Percentiles rank a stretch among this genome's conserved stretches.
phyloP scores from a whole-genome alignment of 441 rosid species.

The Pelargonium cotyledonis region DNA sequence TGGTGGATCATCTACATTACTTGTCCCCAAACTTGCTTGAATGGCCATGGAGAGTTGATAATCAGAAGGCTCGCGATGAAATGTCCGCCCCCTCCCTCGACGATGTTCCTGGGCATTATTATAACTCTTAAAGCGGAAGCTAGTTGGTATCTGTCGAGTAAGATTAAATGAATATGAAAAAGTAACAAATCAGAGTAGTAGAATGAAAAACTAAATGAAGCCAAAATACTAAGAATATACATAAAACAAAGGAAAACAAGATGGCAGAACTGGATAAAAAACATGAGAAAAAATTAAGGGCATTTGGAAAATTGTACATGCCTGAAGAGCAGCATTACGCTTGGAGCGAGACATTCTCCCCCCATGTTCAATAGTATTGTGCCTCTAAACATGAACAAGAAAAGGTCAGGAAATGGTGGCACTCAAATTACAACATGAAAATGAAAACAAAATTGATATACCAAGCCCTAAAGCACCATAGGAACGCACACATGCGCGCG shows the following conservation, averaged over 20 bases:
- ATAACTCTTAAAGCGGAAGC: conserved; percentile 65
- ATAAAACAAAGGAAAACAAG: too few species aligned
- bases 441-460: conserved; percentile 6
- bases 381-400: conserved; percentile 50
- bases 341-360: conserved; percentile 90
- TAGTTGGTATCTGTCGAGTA: conserved; percentile 66
- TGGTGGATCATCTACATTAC: conserved; percentile 45
- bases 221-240: too few species aligned
- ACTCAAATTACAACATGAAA: neutral
- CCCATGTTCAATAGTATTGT: conserved; percentile 79
- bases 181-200: neutral
- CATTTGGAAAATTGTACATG: conserved; percentile 17
- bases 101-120: conserved; percentile 63
- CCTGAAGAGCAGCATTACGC: conserved; percentile 93
- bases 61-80: conserved; percentile 59
- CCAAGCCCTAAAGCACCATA: neutral
- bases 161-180: conserved; percentile 6
- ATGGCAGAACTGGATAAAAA: neutral
- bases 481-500: neutral
- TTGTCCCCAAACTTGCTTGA: conserved; percentile 55
- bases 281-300: neutral
- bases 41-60: conserved; percentile 61
- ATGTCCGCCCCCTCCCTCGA: conserved; percentile 65
- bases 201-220: conserved; percentile 9
- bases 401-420: conserved; percentile 4